Percentiles rank a stretch among this genome's conserved stretches.
These are phyloP conservation scores for Boletus rubroflammeus DNA, from an alignment of 768 basidiomycete species.

Conservation along the genomic window DNA sequence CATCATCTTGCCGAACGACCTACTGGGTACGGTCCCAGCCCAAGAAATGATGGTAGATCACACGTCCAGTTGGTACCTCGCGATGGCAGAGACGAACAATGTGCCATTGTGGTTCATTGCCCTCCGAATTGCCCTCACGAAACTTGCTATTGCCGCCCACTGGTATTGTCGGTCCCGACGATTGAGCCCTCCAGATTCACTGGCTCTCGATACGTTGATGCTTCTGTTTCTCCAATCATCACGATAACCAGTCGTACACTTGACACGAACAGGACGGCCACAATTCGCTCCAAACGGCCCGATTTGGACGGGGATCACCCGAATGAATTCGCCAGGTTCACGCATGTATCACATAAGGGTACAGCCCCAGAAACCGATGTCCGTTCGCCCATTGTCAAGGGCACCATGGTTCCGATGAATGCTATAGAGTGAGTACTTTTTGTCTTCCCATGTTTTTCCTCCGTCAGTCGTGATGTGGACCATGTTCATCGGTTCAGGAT, in stretches of 20 bases:
- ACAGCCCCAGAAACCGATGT: constrained; percentile 20
- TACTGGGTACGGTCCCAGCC: background rate
- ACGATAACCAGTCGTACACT: background rate
- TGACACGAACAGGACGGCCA: background rate
- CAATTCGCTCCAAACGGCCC: background rate
- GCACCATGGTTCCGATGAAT: constrained; percentile 22
- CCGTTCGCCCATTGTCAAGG: constrained; percentile 27
- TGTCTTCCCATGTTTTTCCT: background rate
- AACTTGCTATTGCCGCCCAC: constrained; percentile 1
- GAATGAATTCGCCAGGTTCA: constrained; percentile 8
- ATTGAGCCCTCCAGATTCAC: background rate
- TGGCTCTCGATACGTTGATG: constrained; percentile 24
- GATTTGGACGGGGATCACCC: background rate
- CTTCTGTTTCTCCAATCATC: constrained; percentile 27
- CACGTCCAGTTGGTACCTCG: constrained; percentile 22
- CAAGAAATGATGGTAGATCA: constrained; percentile 13
- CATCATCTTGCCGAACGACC: constrained; percentile 1
- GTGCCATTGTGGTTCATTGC: constrained; percentile 17
- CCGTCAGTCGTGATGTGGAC: constrained; percentile 6
- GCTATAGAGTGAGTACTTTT: constrained; percentile 20
- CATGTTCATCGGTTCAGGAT: constrained; percentile 12
- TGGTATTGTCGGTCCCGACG: background rate
- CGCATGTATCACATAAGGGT: constrained; percentile 12
- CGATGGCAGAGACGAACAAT: constrained; percentile 8
- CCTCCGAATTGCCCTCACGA: constrained; percentile 19